phyloP scores from a whole-genome alignment of 2,329 filamentous ascomycete species.

The Botrytis galanthina region DNA sequence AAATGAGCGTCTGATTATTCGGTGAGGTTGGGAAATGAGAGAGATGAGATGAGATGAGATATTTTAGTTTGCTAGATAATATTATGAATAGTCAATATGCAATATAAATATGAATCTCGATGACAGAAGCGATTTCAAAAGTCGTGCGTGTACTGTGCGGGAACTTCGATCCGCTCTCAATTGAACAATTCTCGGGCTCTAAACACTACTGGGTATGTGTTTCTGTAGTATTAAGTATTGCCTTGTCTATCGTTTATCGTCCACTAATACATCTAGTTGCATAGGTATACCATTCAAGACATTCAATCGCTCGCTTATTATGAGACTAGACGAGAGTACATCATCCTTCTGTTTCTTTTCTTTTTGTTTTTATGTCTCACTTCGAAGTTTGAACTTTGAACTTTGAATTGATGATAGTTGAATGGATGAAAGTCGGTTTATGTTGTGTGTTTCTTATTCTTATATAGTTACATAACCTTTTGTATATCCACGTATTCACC shows the following conservation, averaged over 20 bases:
- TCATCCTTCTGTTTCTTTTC: background rate
- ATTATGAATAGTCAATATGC: constrained; percentile 13
- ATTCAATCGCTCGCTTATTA: background rate
- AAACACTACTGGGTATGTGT: background rate
- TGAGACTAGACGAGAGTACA: background rate
- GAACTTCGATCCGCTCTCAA: background rate
- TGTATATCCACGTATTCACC: too few relatives aligned
- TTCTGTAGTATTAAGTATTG: background rate
- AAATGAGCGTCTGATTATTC: constrained; percentile 20
- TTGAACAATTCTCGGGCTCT: background rate
- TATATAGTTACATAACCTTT: too few relatives aligned
- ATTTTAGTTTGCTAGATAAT: constrained; percentile 15
- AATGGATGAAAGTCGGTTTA: too few relatives aligned
- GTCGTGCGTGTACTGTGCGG: background rate
- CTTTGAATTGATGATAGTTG: too few relatives aligned
- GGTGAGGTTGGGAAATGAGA: constrained; percentile 2
- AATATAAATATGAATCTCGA: constrained; percentile 5
- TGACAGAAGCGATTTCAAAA: background rate
- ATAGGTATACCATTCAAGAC: background rate
- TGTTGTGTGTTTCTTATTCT: too few relatives aligned
- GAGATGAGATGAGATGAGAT: constrained; percentile 8
- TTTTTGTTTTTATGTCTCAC: too few relatives aligned
- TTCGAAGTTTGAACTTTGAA: background rate
- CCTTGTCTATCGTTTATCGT: background rate
- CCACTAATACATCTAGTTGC: background rate